Evolutionary conservation across 139 green algal species (phyloP), one percentile per base, ranked within the genome.

Genomic region (Penium margaritaceum): DNA sequence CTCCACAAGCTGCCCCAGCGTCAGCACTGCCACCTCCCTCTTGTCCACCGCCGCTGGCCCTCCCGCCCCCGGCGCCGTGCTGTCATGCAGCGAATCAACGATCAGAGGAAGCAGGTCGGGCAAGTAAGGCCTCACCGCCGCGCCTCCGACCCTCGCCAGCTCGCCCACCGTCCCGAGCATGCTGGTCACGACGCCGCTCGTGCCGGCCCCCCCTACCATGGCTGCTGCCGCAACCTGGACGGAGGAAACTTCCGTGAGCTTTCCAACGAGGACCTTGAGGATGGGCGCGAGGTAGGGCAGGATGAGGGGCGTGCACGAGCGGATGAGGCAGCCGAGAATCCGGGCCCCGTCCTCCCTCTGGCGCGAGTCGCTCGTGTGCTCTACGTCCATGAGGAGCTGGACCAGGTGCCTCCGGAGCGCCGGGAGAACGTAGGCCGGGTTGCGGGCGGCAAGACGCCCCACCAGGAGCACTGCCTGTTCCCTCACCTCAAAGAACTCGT

Each of bases 381-480:
- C 85, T 72, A 95, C 88, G 71, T 97, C 90, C 1, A 68, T 81
- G 19, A 97, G 79, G 33, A 96, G 86, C 83, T 96, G 90, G 76
- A 95, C 81, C 63, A 97, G 83, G 79, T 96, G 90, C n/a, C 86
- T 81, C 0, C 92, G 78, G 30, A 97, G 82, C 24, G 90, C 90
- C 0, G 92, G 92, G 72, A 93, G 83, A 1, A 93, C 89, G n/a
- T 94, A 94, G 0, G 90, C 92, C 5, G 92, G 92, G 83, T 97
- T 97, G 54, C 76, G 74, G 29, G 46, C 37, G 4, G 85, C 81
- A 24, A 97, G 83, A 2, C 87, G 85, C 2, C 92, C 92, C 32
- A 83, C 80, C 37, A 96, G 79, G 17, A 70, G 55, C 5, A 97
- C 89, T 5, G 88, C 86, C 55, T 91, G 79, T 9, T 81, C 74